These are phyloP conservation scores for Yarrowia sp. DNA, from an alignment of 805 yeast genomes.

Conservation along the genomic window DNA sequence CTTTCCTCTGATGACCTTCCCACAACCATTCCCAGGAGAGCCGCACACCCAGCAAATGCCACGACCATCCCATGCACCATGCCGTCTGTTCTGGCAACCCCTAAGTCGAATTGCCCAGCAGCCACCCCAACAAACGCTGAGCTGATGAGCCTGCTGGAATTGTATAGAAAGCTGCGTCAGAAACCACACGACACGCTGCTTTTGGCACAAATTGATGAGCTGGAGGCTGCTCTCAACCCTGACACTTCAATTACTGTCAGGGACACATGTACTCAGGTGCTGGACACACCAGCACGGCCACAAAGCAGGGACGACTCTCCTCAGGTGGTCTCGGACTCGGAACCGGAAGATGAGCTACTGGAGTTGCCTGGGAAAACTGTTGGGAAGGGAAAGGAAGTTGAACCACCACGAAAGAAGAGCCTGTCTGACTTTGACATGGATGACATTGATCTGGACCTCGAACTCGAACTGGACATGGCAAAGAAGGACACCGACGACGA, in stretches of 20 bases:
- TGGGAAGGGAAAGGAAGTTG: neutral
- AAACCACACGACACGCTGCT: neutral
- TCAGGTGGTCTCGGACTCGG: constrained; percentile 2
- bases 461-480: neutral
- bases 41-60: neutral
- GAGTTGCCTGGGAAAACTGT: neutral
- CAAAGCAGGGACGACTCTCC: neutral
- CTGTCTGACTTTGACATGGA: neutral
- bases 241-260: neutral
- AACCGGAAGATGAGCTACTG: neutral
- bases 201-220: constrained; percentile 8
- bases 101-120: neutral
- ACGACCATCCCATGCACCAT: constrained; percentile 2
- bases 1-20: constrained; percentile 4
- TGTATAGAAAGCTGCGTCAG: constrained; percentile 1
- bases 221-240: constrained; percentile 9
- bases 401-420: neutral
- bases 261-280: neutral
- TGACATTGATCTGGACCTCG: constrained; percentile 1
- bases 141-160: neutral
- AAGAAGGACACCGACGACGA: neutral
- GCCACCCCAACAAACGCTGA: neutral
- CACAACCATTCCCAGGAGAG: neutral
- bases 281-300: constrained; percentile 5
- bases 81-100: neutral